Percentiles rank a stretch among this genome's conserved stretches.
phyloP scores from a whole-genome alignment of 148 eudicot species.

The Fallopia convolvulus region DNA sequence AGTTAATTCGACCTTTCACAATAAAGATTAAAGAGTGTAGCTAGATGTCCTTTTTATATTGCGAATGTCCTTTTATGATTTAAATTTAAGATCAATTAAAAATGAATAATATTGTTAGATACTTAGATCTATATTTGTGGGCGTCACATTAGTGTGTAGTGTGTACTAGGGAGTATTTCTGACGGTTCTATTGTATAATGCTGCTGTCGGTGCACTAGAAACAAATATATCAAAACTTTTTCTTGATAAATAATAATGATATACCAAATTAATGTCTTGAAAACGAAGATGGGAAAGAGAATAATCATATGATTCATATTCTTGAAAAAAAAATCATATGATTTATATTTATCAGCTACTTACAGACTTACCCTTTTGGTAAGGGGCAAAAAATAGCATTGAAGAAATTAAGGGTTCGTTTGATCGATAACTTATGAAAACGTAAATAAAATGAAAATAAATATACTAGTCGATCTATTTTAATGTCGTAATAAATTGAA shows the following conservation, averaged over 20 bases:
- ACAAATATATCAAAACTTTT: background rate
- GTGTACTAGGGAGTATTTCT: background rate
- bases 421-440: too few relatives aligned
- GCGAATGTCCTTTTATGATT: background rate
- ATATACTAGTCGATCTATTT: too few relatives aligned
- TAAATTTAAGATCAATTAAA: background rate
- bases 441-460: too few relatives aligned
- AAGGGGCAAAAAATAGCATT: too few relatives aligned
- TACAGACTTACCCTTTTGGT: too few relatives aligned
- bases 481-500: too few relatives aligned
- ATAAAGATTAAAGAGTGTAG: background rate
- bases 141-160: background rate
- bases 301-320: background rate
- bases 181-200: background rate
- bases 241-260: background rate
- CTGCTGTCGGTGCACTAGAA: slow-evolving; percentile 6
- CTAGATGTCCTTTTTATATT: background rate
- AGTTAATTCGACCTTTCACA: background rate
- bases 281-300: background rate
- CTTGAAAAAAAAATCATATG: too few relatives aligned
- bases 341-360: too few relatives aligned
- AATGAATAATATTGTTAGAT: too few relatives aligned
- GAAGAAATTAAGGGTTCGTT: too few relatives aligned
- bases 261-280: background rate
- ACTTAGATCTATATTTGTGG: background rate